A percentile compares a stretch with the other conserved stretches of the same genome.
phyloP scores from a whole-genome alignment of 805 yeast genomes.

The Candida nanaspora region DNA sequence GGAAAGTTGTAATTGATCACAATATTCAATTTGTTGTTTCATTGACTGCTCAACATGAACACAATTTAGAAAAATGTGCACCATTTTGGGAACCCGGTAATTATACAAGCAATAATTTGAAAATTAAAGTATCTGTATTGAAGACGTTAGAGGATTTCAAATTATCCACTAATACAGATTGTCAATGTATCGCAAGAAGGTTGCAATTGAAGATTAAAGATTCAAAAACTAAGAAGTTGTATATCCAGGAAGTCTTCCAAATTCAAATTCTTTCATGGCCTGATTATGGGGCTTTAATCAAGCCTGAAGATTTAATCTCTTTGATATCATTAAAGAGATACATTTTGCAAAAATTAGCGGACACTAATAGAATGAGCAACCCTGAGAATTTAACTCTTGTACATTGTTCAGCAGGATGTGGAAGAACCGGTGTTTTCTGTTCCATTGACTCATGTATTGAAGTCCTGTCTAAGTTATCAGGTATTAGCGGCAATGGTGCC shows the following conservation, averaged over 20 bases:
- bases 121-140: slow-evolving; percentile 16
- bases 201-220: slow-evolving; percentile 33
- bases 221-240: background rate
- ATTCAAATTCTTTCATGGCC: slow-evolving; percentile 79
- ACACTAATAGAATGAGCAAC: background rate
- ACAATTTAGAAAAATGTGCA: slow-evolving; percentile 73
- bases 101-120: slow-evolving; percentile 27
- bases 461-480: slow-evolving; percentile 11
- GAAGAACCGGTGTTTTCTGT: slow-evolving; percentile 88
- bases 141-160: slow-evolving; percentile 20
- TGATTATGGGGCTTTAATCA: slow-evolving; percentile 63
- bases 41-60: slow-evolving; percentile 69
- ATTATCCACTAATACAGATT: slow-evolving; percentile 13
- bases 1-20: slow-evolving; percentile 67
- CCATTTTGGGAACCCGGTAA: slow-evolving; percentile 70
- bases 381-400: slow-evolving; percentile 48
- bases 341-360: slow-evolving; percentile 8
- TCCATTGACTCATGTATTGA: slow-evolving; percentile 58
- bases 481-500: too few species aligned
- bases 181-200: slow-evolving; percentile 31
- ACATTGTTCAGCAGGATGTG: slow-evolving; percentile 97
- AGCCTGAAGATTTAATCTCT: slow-evolving; percentile 49
- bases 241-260: slow-evolving; percentile 50
- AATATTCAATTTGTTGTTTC: slow-evolving; percentile 62
- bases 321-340: slow-evolving; percentile 34